phyloP scores from a whole-genome alignment of 2,329 filamentous ascomycete genomes.

The Sporothrix pseudoabietina region DNA sequence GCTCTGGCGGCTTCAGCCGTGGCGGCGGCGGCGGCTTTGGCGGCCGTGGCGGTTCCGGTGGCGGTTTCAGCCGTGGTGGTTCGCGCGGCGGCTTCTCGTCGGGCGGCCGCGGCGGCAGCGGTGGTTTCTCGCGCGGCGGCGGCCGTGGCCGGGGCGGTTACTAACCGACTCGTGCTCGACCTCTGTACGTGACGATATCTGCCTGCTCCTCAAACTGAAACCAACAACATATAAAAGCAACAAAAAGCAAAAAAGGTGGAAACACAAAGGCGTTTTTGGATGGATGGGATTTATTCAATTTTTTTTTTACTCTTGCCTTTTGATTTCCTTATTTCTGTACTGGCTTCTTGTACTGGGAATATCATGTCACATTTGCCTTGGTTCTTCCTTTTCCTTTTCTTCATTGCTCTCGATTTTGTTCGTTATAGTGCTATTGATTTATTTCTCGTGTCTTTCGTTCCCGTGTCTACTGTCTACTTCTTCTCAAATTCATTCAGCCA shows the following conservation, averaged over 20 bases:
- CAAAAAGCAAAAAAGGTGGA: slow-evolving; percentile 24
- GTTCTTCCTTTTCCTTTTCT: neutral
- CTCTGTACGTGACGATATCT: neutral
- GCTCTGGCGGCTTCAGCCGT: slow-evolving; percentile 32
- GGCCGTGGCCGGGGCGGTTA: slow-evolving; percentile 27
- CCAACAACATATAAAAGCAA: neutral
- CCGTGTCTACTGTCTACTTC: neutral
- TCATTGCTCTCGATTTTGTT: neutral
- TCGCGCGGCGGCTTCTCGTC: slow-evolving; percentile 39
- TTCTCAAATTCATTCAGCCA: slow-evolving; percentile 24
- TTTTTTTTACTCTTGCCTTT: neutral
- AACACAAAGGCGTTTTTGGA: slow-evolving; percentile 30
- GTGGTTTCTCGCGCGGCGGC: slow-evolving; percentile 32
- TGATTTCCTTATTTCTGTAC: neutral
- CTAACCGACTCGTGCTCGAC: neutral
- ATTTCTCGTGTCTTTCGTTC: neutral
- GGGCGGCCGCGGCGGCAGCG: slow-evolving; percentile 28
- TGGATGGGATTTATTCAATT: slow-evolving; percentile 26
- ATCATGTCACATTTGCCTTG: neutral
- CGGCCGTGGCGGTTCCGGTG: slow-evolving; percentile 33
- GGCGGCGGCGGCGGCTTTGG: slow-evolving; percentile 36
- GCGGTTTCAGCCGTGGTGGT: slow-evolving; percentile 39
- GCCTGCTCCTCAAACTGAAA: neutral
- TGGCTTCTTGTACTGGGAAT: neutral
- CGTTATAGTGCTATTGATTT: neutral